These are phyloP conservation scores for Populus ilicifolia DNA, from an alignment of 345 rosid genomes.

Conservation along the genomic window DNA sequence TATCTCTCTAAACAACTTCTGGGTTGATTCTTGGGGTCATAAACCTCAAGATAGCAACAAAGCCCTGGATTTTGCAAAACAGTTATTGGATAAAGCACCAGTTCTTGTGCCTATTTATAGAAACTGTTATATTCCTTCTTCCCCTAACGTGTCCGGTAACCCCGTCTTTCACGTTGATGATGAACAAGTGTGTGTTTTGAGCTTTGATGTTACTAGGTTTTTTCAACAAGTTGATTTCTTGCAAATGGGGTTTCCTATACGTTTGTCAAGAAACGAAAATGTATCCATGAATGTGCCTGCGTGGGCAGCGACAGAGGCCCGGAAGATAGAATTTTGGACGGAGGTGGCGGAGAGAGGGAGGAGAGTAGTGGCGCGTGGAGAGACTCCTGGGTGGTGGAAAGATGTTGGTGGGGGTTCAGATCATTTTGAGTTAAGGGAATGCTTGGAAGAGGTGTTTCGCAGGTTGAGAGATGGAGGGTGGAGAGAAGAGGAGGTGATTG, in stretches of 20 bases:
- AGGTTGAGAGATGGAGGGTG: conserved; percentile 76
- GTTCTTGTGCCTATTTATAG: conserved; percentile 58
- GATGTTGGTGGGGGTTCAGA: conserved; percentile 2
- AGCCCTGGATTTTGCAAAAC: conserved; percentile 30
- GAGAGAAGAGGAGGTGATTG: conserved; percentile 71
- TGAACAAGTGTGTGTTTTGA: conserved; percentile 43
- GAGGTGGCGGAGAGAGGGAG: conserved; percentile 67
- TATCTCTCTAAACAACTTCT: conserved; percentile 44
- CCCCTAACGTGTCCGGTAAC: conserved; percentile 54
- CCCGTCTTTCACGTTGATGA: conserved; percentile 66
- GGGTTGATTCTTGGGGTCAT: conserved; percentile 75
- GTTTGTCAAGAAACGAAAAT: not conserved
- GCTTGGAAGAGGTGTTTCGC: conserved; percentile 68
- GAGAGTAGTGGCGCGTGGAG: conserved; percentile 29
- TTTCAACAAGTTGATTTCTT: conserved; percentile 42
- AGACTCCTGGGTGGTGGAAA: conserved; percentile 50
- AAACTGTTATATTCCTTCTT: conserved; percentile 60
- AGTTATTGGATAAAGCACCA: conserved; percentile 40
- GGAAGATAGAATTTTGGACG: conserved; percentile 67
- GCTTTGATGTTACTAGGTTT: conserved; percentile 60
- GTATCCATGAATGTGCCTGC: conserved; percentile 35
- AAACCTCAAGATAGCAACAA: conserved; percentile 30
- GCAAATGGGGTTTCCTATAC: conserved; percentile 8
- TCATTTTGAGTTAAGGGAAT: conserved; percentile 22
- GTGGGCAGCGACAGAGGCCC: conserved; percentile 48